Percentiles rank a stretch among this genome's conserved stretches.
Evolutionary conservation across 768 basidiomycete genomes (phyloP).

Genomic region (Roridomyces roridus): DNA sequence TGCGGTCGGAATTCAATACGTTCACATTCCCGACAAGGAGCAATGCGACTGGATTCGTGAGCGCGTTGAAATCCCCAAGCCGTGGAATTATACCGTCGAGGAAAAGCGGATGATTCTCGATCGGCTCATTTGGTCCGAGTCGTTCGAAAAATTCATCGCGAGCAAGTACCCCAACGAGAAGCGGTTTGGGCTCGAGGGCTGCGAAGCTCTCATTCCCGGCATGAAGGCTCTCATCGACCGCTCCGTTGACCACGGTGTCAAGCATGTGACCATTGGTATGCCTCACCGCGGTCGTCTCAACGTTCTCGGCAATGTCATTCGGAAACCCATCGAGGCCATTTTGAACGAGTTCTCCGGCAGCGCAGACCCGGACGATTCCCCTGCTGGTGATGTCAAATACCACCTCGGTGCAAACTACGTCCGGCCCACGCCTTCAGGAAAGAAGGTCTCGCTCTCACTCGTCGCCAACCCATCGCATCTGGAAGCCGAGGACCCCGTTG

Average conservation of each 20-base stretch:
- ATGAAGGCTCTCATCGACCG: slow-evolving; percentile 99
- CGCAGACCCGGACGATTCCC: slow-evolving; percentile 71
- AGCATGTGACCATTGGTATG: slow-evolving; percentile 98
- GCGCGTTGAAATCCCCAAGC: slow-evolving; percentile 92
- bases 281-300: slow-evolving; percentile 99
- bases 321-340: slow-evolving; percentile 98
- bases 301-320: slow-evolving; percentile 96
- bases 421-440: slow-evolving; percentile 96
- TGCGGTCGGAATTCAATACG: slow-evolving; percentile 87
- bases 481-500: slow-evolving; percentile 96
- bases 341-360: slow-evolving; percentile 97
- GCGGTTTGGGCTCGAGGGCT: slow-evolving; percentile 98
- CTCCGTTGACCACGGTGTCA: slow-evolving; percentile 95
- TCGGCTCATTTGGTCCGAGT: slow-evolving; percentile 99
- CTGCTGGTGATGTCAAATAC: slow-evolving; percentile 98
- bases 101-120: slow-evolving; percentile 99
- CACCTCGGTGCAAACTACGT: slow-evolving; percentile 99
- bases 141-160: slow-evolving; percentile 98
- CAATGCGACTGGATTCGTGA: slow-evolving; percentile 99
- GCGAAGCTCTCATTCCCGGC: slow-evolving; percentile 95
- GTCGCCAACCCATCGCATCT: slow-evolving; percentile 99
- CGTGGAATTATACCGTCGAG: slow-evolving; percentile 97
- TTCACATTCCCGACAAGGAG: slow-evolving; percentile 97
- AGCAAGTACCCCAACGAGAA: slow-evolving; percentile 99
- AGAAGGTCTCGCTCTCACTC: slow-evolving; percentile 95